Evolutionary conservation across 345 rosid species (phyloP).

Genomic region (Rhodamnia argentea): DNA sequence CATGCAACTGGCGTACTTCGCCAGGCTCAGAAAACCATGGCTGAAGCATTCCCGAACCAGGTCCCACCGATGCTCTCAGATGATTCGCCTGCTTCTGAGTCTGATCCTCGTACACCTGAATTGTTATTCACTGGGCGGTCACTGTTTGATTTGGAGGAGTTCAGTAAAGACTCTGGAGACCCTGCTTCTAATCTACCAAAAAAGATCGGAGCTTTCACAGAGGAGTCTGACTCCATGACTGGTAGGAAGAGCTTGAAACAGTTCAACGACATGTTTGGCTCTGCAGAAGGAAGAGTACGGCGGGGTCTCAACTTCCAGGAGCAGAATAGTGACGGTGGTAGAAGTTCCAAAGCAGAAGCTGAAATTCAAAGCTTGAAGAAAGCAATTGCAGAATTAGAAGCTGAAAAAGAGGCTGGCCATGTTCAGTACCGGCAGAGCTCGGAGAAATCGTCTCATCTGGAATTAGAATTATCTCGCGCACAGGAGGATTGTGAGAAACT

Average conservation of each 20-base stretch:
- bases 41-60: conserved; percentile 94
- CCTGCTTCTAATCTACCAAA: conserved; percentile 34
- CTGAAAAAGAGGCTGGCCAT: conserved; percentile 76
- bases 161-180: conserved; percentile 50
- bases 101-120: conserved; percentile 76
- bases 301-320: conserved; percentile 67
- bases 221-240: conserved; percentile 37
- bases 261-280: conserved; percentile 30
- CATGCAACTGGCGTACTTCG: conserved; percentile 88
- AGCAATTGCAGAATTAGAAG: conserved; percentile 73
- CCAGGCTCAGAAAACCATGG: conserved; percentile 89
- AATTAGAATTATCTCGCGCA: conserved; percentile 62
- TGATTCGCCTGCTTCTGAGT: conserved; percentile 52
- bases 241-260: conserved; percentile 53
- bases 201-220: conserved; percentile 56
- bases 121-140: conserved; percentile 26
- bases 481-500: conserved; percentile 53
- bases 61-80: conserved; percentile 52
- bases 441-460: conserved; percentile 61
- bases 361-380: conserved; percentile 69
- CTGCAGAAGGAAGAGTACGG: conserved; percentile 59
- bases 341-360: conserved; percentile 53
- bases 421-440: conserved; percentile 63
- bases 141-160: conserved; percentile 41
- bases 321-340: conserved; percentile 42